Evolutionary conservation across 2,329 filamentous ascomycete genomes (phyloP).

Genomic region (Lachnellula arida): DNA sequence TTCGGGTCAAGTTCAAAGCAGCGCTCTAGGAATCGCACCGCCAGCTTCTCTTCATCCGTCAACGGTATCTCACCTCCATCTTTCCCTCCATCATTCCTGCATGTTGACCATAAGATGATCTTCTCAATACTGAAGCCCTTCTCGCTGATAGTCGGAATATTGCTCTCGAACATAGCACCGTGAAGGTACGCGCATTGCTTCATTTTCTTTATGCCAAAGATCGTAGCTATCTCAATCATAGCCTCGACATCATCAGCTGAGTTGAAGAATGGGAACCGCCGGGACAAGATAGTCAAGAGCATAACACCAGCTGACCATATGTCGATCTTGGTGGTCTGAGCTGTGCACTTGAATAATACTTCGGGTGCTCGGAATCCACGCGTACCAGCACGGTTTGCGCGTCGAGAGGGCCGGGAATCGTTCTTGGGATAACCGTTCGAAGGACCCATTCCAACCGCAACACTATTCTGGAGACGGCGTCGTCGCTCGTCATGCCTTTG

Average conservation of each 20-base stretch:
- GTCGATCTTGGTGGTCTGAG: slow-evolving; percentile 90
- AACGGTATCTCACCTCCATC: slow-evolving; percentile 46
- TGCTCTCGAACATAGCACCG: slow-evolving; percentile 88
- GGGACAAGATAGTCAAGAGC: slow-evolving; percentile 85
- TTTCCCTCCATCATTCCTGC: slow-evolving; percentile 58
- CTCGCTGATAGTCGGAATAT: slow-evolving; percentile 82
- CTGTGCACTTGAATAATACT: slow-evolving; percentile 94
- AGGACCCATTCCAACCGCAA: slow-evolving; percentile 48
- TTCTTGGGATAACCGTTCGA: slow-evolving; percentile 78
- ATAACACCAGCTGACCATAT: slow-evolving; percentile 98
- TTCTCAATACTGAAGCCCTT: slow-evolving; percentile 85
- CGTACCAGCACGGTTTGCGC: slow-evolving; percentile 92
- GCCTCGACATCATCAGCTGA: slow-evolving; percentile 97
- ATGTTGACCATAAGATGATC: slow-evolving; percentile 93
- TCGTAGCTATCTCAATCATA: slow-evolving; percentile 93
- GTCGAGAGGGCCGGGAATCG: slow-evolving; percentile 79
- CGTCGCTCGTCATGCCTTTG: slow-evolving; percentile 58
- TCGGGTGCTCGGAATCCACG: slow-evolving; percentile 94
- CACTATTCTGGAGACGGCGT: slow-evolving; percentile 53
- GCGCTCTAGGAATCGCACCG: slow-evolving; percentile 64
- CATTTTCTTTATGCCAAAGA: slow-evolving; percentile 86
- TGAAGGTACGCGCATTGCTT: slow-evolving; percentile 76
- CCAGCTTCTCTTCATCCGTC: slow-evolving; percentile 63
- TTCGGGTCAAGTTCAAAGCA: slow-evolving; percentile 74
- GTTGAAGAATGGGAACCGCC: slow-evolving; percentile 97